phyloP scores from a whole-genome alignment of 495 filamentous ascomycete species.

The Aspergillus ellipticus region DNA sequence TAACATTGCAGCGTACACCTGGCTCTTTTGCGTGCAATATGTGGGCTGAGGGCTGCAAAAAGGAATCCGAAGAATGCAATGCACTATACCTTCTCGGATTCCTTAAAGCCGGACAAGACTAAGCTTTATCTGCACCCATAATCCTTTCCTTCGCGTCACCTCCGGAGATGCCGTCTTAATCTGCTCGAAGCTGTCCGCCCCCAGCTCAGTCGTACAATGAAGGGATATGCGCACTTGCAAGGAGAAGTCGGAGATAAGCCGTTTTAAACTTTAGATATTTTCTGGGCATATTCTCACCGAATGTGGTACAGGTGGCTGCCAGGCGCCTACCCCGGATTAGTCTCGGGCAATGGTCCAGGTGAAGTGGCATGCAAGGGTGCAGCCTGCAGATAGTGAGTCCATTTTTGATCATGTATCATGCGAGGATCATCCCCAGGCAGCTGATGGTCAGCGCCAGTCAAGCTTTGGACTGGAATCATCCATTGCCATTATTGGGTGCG shows the following conservation, averaged over 20 bases:
- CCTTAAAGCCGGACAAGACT: background rate
- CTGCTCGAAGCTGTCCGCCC: background rate
- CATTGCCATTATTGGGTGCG: background rate
- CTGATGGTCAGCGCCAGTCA: background rate
- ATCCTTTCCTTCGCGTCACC: background rate
- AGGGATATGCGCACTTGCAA: background rate
- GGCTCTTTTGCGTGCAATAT: background rate
- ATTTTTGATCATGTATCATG: background rate
- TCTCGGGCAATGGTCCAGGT: background rate
- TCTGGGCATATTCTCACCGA: background rate
- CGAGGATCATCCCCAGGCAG: background rate
- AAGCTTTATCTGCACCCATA: background rate
- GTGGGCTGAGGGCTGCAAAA: background rate
- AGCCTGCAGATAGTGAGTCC: too few species aligned
- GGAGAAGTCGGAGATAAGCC: background rate
- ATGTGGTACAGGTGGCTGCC: background rate
- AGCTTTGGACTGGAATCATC: background rate
- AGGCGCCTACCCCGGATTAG: slow-evolving; percentile 2
- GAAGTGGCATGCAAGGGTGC: background rate
- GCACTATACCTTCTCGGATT: background rate
- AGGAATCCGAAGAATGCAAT: background rate
- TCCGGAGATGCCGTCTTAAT: background rate
- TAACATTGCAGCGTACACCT: background rate
- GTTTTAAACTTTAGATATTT: background rate
- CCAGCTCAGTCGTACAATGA: background rate